phyloP scores from a whole-genome alignment of 202 grass and related monocot species.

The Digitaria exilis region DNA sequence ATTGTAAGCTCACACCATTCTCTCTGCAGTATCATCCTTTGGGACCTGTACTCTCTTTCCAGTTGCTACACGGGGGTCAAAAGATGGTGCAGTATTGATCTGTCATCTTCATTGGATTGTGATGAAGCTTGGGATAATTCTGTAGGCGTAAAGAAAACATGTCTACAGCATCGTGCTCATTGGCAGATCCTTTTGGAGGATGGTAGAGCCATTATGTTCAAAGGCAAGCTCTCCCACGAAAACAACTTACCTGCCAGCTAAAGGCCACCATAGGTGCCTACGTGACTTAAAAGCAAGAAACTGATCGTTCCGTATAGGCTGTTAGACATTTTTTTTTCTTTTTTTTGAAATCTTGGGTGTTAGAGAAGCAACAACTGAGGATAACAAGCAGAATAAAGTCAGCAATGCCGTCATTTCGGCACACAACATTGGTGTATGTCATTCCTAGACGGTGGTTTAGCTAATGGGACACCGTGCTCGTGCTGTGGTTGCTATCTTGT shows the following conservation, averaged over 20 bases:
- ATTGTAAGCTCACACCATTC: background rate
- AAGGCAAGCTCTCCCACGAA: no score
- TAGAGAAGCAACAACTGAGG: no score
- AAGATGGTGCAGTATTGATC: background rate
- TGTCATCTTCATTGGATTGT: background rate
- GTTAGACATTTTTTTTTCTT: no score
- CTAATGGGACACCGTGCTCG: background rate
- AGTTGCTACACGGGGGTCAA: background rate
- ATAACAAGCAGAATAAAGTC: slow-evolving; percentile 7
- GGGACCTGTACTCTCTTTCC: background rate
- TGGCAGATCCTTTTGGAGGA: background rate
- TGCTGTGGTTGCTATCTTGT: background rate
- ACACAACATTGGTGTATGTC: background rate
- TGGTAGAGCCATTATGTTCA: background rate
- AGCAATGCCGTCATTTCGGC: slow-evolving; percentile 9
- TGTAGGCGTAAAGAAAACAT: background rate
- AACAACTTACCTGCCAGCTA: no score
- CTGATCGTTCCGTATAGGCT: no score
- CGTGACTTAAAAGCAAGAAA: slow-evolving; percentile 9
- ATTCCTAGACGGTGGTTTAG: background rate
- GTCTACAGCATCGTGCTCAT: background rate
- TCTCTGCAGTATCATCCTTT: background rate
- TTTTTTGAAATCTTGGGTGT: no score
- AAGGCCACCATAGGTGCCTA: no score
- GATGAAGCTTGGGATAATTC: slow-evolving; percentile 10